Conservation (phyloP, 768 basidiomycete genomes). For the Boletus coccyginus region DNA sequence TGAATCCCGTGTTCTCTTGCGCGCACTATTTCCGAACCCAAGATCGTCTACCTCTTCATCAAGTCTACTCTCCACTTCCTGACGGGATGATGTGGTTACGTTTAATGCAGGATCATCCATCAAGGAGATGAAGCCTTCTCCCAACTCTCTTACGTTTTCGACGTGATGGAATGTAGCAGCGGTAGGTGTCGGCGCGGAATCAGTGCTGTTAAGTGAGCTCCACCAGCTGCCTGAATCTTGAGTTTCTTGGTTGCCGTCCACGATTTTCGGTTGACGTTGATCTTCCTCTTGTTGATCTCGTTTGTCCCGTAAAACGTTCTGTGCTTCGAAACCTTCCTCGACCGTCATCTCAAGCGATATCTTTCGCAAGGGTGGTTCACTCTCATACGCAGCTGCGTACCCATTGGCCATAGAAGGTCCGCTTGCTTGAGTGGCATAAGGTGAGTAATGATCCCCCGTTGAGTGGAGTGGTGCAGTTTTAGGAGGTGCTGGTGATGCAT, state of each 20-base stretch:
- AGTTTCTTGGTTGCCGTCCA: conserved; percentile 33
- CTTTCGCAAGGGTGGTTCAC: conserved; percentile 28
- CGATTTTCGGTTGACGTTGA: conserved; percentile 2
- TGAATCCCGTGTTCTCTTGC: conserved; percentile 32
- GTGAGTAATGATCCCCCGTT: conserved; percentile 21
- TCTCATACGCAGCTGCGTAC: conserved; percentile 36
- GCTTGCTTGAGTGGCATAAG: conserved; percentile 28
- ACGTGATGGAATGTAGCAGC: conserved; percentile 61
- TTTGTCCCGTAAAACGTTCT: neutral
- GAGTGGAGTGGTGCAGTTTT: conserved; percentile 53
- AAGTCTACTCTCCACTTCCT: conserved; percentile 8
- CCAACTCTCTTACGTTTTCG: conserved; percentile 40
- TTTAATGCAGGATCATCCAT: conserved; percentile 62
- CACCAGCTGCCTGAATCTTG: conserved; percentile 58
- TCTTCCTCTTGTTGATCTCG: conserved; percentile 7
- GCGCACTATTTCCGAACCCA: conserved; percentile 78
- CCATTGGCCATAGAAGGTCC: conserved; percentile 35
- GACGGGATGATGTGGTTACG: conserved; percentile 7
- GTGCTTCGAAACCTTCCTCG: conserved; percentile 23
- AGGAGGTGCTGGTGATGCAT: conserved; percentile 52
- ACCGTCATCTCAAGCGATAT: conserved; percentile 30
- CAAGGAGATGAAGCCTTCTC: conserved; percentile 74
- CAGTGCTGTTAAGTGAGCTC: conserved; percentile 46
- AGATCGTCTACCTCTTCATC: conserved; percentile 80
- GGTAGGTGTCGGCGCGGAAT: conserved; percentile 58